These are phyloP conservation scores for Podila minutissima DNA, from an alignment of 192 early-diverging fungal genomes.

Conservation along the genomic window DNA sequence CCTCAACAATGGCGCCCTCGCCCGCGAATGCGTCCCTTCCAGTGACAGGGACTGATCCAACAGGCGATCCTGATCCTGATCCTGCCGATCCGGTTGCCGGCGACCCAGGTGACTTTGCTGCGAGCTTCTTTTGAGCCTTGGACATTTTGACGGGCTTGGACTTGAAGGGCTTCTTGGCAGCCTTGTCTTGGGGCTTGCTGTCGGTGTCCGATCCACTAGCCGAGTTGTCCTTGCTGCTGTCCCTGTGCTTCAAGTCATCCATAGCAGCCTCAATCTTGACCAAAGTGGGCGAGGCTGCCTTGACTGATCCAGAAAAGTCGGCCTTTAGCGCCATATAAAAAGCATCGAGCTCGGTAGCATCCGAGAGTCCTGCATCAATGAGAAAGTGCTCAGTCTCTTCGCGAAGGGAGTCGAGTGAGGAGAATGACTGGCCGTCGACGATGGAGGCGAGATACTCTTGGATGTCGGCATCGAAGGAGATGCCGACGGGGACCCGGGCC, in stretches of 20 bases:
- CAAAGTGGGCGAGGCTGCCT: background rate
- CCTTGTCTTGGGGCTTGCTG: constrained; percentile 5
- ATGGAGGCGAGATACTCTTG: constrained; percentile 39
- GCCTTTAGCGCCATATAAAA: constrained; percentile 53
- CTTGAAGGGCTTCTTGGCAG: constrained; percentile 25
- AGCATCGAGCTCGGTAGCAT: constrained; percentile 50
- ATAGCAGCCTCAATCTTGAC: constrained; percentile 10
- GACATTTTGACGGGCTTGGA: constrained; percentile 46
- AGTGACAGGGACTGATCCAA: background rate
- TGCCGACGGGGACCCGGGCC: constrained; percentile 25
- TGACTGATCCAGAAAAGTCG: background rate
- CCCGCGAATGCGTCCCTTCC: constrained; percentile 20
- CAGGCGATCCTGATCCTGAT: background rate
- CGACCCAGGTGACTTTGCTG: constrained; percentile 25
- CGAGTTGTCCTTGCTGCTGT: background rate
- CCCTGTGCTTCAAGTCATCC: constrained; percentile 14
- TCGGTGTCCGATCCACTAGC: constrained; percentile 18
- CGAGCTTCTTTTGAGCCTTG: constrained; percentile 48
- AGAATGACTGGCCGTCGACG: constrained; percentile 38
- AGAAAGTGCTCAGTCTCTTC: constrained; percentile 74
- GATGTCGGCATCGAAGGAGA: constrained; percentile 42
- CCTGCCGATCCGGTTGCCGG: background rate
- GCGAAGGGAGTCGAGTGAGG: constrained; percentile 57
- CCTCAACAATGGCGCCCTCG: constrained; percentile 62
- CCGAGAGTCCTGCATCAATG: constrained; percentile 66